Evolutionary conservation across 306 rosid species (phyloP).

Genomic region (Sindora glabra): DNA sequence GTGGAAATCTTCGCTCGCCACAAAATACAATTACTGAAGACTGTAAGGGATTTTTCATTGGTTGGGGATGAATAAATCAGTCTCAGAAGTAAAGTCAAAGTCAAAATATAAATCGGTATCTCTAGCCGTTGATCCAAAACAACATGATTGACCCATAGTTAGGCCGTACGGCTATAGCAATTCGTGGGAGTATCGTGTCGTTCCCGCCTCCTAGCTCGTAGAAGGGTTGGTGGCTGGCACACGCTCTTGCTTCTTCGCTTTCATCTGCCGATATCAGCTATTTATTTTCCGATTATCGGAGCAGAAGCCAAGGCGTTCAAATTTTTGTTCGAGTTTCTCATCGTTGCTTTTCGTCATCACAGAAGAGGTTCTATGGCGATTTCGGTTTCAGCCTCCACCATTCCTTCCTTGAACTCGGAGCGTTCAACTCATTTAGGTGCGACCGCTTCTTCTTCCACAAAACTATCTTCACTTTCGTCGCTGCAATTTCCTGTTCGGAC

Average conservation of each 20-base stretch:
- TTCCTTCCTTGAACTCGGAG: constrained; percentile 30
- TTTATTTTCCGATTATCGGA: constrained; percentile 16
- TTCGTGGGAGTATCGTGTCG: neutral
- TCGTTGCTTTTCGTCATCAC: neutral
- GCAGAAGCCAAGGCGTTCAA: neutral
- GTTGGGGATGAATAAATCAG: too few species aligned
- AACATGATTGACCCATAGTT: neutral
- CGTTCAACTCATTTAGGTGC: constrained; percentile 21
- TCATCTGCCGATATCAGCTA: neutral
- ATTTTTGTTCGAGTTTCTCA: neutral
- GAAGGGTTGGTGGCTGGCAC: neutral
- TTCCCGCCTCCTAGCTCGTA: neutral
- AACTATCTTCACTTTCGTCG: constrained; percentile 23
- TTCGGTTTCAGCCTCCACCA: constrained; percentile 42
- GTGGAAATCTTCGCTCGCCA: too few species aligned
- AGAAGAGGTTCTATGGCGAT: constrained; percentile 48
- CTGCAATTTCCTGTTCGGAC: constrained; percentile 46
- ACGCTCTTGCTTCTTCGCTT: neutral
- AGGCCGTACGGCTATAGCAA: neutral
- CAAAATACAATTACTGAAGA: too few species aligned
- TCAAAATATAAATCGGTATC: neutral
- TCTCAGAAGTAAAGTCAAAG: neutral
- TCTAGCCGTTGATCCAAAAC: neutral
- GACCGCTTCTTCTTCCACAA: constrained; percentile 20
- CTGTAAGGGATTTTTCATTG: too few species aligned